Percentiles rank a stretch among this genome's conserved stretches.
Conservation (phyloP, 345 rosid genomes). For the Lumnitzera racemosa region DNA sequence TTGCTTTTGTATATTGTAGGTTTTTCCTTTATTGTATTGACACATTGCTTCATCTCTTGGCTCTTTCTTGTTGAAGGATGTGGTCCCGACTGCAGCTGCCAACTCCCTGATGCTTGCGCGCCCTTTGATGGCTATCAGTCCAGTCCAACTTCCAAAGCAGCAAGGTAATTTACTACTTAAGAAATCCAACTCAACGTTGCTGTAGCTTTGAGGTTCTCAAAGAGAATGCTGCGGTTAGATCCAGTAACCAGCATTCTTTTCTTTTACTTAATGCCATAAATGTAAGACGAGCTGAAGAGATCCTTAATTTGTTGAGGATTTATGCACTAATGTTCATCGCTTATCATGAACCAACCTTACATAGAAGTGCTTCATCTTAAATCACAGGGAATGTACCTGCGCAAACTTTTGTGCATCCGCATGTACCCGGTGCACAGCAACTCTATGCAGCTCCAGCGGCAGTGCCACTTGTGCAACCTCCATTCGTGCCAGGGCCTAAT, state of each 20-base stretch:
- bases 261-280: too few relatives aligned
- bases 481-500: slow-evolving; percentile 14
- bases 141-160: slow-evolving; percentile 50
- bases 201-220: neutral
- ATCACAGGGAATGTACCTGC: slow-evolving; percentile 12
- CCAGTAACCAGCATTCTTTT: too few relatives aligned
- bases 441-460: slow-evolving; percentile 10
- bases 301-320: too few relatives aligned
- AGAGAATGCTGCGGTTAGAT: too few relatives aligned
- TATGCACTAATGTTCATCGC: too few relatives aligned
- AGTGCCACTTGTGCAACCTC: slow-evolving; percentile 11
- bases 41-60: slow-evolving; percentile 1
- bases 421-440: slow-evolving; percentile 9
- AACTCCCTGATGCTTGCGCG: slow-evolving; percentile 37
- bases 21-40: neutral
- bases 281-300: too few relatives aligned
- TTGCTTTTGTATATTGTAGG: neutral
- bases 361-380: slow-evolving; percentile 1
- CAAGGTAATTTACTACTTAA: slow-evolving; percentile 30
- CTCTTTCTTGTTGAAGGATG: slow-evolving; percentile 38
- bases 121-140: slow-evolving; percentile 43
- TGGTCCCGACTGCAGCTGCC: slow-evolving; percentile 42
- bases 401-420: slow-evolving; percentile 11
- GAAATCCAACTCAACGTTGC: neutral
- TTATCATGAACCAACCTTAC: neutral